Evolutionary conservation across 371 early-diverging fungal genomes (phyloP), one percentile per base, ranked within the genome.

Genomic region (Neoconidiobolus thromboides): DNA sequence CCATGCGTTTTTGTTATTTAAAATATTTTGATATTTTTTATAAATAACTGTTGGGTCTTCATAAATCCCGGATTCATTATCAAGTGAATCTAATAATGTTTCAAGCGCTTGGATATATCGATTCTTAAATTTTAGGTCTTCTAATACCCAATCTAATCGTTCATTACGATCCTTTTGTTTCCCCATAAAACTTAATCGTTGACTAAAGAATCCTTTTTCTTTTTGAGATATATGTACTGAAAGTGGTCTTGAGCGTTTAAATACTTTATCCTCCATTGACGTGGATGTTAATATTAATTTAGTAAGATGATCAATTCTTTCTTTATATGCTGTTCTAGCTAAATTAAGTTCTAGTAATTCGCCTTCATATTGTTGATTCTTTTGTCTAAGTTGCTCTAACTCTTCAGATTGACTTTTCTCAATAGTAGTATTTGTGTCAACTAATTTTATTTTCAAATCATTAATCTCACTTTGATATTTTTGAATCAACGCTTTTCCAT

Each of bases 401-500:
- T 73, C 73, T 0, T 63, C 64, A 7, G 67, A 66, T 38, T 70
- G 62, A 10, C 55, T 61, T 41, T 64, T 64, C 3, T 54, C 43
- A 0, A 56, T 43, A 9, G 10, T 62, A 2, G 51, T 49, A 9
- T 43, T 58, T 1, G 79, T 82, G 3, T 76, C 64, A 46, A 77
- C 71, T 9, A 96, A 71, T 71, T 91, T 84, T 1, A 75, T 69
- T 64, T 85, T 80, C 36, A 92, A 76, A n/a, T 90, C 87, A 4
- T 73, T 73, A 61, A 92, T 92, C 67, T 92, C 93, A 12, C 69
- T 65, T 43, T 78, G 76, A 65, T 92, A 92, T 68, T 86, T 85
- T 61, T 90, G 88, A 12, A 92, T 61, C 38, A 92, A 64, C 0
- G 90, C 89, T 64, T 89, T 87, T 61, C 90, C 91, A 65, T 89